phyloP scores from a whole-genome alignment of 225 moss, liverwort and hornwort species.

The Neckera pumila region DNA sequence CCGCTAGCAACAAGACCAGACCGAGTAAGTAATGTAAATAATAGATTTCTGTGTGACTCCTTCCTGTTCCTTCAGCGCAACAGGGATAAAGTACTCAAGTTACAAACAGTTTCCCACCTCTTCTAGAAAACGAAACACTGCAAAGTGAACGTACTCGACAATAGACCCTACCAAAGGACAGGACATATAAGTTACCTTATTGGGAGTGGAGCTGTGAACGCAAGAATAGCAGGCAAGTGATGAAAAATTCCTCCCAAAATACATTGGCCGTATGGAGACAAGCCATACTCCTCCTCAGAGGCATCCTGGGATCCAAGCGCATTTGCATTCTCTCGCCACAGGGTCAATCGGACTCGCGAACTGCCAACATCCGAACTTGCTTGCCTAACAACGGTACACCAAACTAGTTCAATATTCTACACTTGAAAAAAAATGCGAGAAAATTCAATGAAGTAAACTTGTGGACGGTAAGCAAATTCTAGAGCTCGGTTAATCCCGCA shows the following conservation, averaged over 20 bases:
- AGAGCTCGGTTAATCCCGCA: neutral
- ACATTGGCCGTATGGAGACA: slow-evolving; percentile 43
- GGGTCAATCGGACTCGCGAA: slow-evolving; percentile 51
- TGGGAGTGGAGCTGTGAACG: slow-evolving; percentile 57
- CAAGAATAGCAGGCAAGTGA: slow-evolving; percentile 70
- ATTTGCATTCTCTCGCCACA: slow-evolving; percentile 56
- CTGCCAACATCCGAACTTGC: slow-evolving; percentile 18
- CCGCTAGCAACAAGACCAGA: neutral
- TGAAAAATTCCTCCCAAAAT: slow-evolving; percentile 73
- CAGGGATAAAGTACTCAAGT: neutral
- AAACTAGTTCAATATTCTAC: neutral
- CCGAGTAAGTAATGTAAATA: neutral
- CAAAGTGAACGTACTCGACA: neutral
- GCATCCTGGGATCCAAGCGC: slow-evolving; percentile 24
- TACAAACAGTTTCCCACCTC: neutral
- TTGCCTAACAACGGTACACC: neutral
- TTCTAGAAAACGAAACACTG: neutral
- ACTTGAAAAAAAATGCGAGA: neutral
- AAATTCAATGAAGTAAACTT: neutral
- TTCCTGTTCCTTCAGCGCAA: neutral
- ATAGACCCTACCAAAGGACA: neutral
- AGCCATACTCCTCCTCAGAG: slow-evolving; percentile 32
- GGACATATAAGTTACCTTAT: slow-evolving; percentile 17
- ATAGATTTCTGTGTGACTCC: neutral
- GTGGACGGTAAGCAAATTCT: neutral